Conservation (phyloP, 495 filamentous ascomycete species). For the Hypoxylon lenormandii region DNA sequence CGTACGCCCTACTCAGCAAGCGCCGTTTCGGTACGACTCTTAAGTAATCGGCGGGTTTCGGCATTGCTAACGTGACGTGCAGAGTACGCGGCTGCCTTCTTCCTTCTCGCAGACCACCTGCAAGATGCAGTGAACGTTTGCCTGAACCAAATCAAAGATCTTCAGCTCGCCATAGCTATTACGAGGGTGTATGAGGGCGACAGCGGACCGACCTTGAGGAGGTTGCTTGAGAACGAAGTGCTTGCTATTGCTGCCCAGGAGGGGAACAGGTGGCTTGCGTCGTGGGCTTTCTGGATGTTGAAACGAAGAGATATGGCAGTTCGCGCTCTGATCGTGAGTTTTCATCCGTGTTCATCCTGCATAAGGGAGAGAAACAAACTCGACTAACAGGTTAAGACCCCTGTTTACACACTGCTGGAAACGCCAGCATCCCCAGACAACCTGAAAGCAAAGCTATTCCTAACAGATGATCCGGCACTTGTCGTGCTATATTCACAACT, state of each 20-base stretch:
- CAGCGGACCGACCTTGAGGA: slow-evolving; percentile 75
- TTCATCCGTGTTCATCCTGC: neutral
- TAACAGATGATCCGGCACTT: slow-evolving; percentile 89
- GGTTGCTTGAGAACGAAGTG: slow-evolving; percentile 81
- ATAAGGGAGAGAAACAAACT: neutral
- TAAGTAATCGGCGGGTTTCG: neutral
- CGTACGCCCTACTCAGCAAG: slow-evolving; percentile 94
- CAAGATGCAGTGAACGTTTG: slow-evolving; percentile 88
- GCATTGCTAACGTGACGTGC: slow-evolving; percentile 25
- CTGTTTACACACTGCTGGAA: slow-evolving; percentile 76
- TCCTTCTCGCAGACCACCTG: slow-evolving; percentile 87
- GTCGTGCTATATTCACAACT: slow-evolving; percentile 89
- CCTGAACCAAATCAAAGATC: slow-evolving; percentile 82
- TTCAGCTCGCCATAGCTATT: slow-evolving; percentile 91
- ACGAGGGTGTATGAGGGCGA: slow-evolving; percentile 91
- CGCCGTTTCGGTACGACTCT: slow-evolving; percentile 78
- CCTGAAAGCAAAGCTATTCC: slow-evolving; percentile 78
- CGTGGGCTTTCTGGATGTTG: slow-evolving; percentile 97
- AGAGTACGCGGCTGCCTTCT: slow-evolving; percentile 97
- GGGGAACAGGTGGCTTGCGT: slow-evolving; percentile 92
- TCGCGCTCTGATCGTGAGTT: slow-evolving; percentile 75
- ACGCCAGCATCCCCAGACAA: slow-evolving; percentile 67
- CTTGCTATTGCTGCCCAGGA: slow-evolving; percentile 79
- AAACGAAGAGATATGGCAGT: slow-evolving; percentile 85
- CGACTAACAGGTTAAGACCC: slow-evolving; percentile 67